Evolutionary conservation across 441 rosid species (phyloP).

Genomic region (Breynia disticha): DNA sequence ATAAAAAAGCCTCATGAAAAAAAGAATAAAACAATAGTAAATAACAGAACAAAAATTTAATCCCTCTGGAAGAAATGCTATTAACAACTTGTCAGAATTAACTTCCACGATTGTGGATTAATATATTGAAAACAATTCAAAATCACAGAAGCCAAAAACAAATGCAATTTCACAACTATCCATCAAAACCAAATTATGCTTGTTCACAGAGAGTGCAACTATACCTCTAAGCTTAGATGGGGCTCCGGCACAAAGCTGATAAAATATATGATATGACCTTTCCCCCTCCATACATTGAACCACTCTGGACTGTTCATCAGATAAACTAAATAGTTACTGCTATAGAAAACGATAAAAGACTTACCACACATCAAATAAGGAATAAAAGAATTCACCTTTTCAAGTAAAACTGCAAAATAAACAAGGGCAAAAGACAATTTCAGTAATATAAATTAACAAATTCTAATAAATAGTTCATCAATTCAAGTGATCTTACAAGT

Average conservation of each 20-base stretch:
- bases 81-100: too few species aligned
- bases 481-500: conserved; percentile 66
- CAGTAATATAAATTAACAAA: conserved; percentile 19
- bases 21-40: neutral
- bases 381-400: conserved; percentile 57
- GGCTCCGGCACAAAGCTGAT: conserved; percentile 99
- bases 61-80: neutral
- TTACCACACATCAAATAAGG: conserved; percentile 11
- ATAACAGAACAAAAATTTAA: neutral
- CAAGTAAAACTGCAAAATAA: conserved; percentile 74
- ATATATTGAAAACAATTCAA: too few species aligned
- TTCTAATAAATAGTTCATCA: conserved; percentile 6
- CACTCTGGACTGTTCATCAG: conserved; percentile 81
- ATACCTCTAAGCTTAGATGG: conserved; percentile 67
- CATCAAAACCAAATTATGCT: conserved; percentile 8
- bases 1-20: neutral
- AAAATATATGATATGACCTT: conserved; percentile 98
- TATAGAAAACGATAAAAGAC: conserved; percentile 9
- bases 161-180: neutral
- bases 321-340: conserved; percentile 17
- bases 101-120: too few species aligned
- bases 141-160: neutral
- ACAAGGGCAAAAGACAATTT: conserved; percentile 15
- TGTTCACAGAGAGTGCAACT: conserved; percentile 1
- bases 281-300: conserved; percentile 96